Percentiles rank a stretch among this genome's conserved stretches.
Conservation (phyloP, 164 flowering plant species). For the Magnolia changhungtana region DNA sequence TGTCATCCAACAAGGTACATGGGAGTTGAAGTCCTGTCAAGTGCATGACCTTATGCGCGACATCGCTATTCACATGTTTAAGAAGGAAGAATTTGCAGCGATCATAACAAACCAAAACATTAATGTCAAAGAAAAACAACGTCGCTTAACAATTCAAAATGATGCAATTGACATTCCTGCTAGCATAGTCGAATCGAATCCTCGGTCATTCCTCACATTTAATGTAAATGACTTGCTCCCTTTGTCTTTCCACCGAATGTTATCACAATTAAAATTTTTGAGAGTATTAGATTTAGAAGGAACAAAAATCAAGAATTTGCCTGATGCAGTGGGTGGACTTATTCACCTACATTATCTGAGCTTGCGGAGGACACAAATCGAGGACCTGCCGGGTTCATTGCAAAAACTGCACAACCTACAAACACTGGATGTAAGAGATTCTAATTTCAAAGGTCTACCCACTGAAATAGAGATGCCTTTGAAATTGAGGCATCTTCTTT, state of each 20-base stretch:
- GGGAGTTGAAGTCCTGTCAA: not conserved
- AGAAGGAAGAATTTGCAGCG: not conserved
- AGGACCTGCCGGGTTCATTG: slow-evolving; percentile 5
- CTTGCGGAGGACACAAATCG: not conserved
- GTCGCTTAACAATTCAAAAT: not conserved
- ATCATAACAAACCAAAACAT: not conserved
- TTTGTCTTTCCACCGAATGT: not conserved
- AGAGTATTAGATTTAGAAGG: slow-evolving; percentile 13
- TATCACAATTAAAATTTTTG: not conserved
- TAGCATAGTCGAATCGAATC: not conserved
- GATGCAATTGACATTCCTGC: not conserved
- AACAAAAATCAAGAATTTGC: slow-evolving; percentile 4
- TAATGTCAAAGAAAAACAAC: not conserved
- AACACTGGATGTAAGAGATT: slow-evolving; percentile 12
- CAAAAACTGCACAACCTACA: slow-evolving; percentile 6
- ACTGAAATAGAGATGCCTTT: not conserved
- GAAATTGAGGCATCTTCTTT: slow-evolving; percentile 9
- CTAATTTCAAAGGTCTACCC: not conserved
- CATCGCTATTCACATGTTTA: not conserved
- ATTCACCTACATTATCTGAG: slow-evolving; percentile 15
- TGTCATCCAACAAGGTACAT: not conserved
- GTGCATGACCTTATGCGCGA: slow-evolving; percentile 3
- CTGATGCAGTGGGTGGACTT: slow-evolving; percentile 9
- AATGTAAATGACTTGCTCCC: not conserved
- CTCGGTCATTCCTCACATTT: slow-evolving; percentile 2